Conservation (phyloP, 164 flowering plant species). For the Cinnamomum chago region DNA sequence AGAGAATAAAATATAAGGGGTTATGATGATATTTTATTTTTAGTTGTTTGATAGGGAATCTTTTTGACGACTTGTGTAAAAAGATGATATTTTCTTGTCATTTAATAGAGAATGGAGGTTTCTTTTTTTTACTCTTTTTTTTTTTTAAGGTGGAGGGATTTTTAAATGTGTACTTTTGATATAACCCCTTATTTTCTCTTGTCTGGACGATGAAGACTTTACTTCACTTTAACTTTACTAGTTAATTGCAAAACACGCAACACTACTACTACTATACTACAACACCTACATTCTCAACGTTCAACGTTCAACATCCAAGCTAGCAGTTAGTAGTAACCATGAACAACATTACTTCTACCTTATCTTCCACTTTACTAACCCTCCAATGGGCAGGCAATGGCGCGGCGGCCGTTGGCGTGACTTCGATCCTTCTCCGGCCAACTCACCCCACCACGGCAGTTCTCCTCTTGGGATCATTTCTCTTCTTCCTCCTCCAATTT, state of each 20-base stretch:
- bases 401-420: not conserved
- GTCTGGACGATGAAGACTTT: too few relatives aligned
- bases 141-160: constrained; percentile 2
- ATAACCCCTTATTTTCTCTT: too few relatives aligned
- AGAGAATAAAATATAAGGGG: too few relatives aligned
- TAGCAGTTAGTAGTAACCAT: not conserved
- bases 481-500: constrained; percentile 13
- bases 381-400: not conserved
- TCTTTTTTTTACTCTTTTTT: not conserved
- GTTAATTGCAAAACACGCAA: too few relatives aligned
- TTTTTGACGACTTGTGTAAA: too few relatives aligned
- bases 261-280: not conserved
- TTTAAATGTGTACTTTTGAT: not conserved
- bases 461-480: not conserved
- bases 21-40: too few relatives aligned
- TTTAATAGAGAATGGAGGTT: too few relatives aligned
- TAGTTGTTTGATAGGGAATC: too few relatives aligned
- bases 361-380: not conserved
- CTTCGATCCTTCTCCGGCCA: constrained; percentile 1
- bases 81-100: too few relatives aligned
- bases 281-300: not conserved
- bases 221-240: too few relatives aligned
- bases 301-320: not conserved
- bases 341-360: constrained; percentile 4
- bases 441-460: not conserved